Evolutionary conservation across 352 stramenopile species (phyloP), one percentile per base, ranked within the genome.

Genomic region (Globisporangium lucens): DNA sequence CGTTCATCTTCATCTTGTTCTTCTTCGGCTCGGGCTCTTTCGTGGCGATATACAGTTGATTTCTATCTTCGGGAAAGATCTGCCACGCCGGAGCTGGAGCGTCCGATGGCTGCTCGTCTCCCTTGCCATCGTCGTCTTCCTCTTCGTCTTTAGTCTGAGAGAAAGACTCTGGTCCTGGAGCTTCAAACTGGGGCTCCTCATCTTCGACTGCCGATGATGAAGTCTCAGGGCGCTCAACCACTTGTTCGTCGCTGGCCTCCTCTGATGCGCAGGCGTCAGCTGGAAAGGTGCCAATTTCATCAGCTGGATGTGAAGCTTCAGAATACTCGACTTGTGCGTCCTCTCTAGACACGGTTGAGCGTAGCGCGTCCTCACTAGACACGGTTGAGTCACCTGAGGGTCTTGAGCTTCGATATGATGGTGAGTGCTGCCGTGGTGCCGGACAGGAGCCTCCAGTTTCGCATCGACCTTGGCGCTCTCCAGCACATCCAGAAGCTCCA

Each of bases 401-500:
- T 2, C 29, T 20, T 8, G 17, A 7, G 55, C 10, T 13, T 60
- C 30, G 17, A 15, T 8, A n/a, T 2, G 17, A 60, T 20, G 15
- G 12, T 46, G 55, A 17, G 55, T 46, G 30, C 30, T 60, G 6
- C 46, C 8, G 4, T 46, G 30, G 5, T 17, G 33, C 22, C 38
- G 38, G 24, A 17, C 24, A 8, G 30, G 22, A 15, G 55, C 4
- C 4, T 20, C 24, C 59, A 29, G 2, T 20, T 55, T 43, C 0
- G 59, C 33, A 3, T 53, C 52, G 13, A 12, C 5, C 20, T 52
- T 56, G 8, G 33, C 8, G 46, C 13, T 30, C 41, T 57, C 22
- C 12, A 78, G 57, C 1, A 53, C 56, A 20, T 68, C 47, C 20
- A 80, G 60, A 13, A 80, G 69, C 61, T 76, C 69, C 20, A 74